phyloP scores from a whole-genome alignment of 164 flowering plant species.

The Vitis cinerea region DNA sequence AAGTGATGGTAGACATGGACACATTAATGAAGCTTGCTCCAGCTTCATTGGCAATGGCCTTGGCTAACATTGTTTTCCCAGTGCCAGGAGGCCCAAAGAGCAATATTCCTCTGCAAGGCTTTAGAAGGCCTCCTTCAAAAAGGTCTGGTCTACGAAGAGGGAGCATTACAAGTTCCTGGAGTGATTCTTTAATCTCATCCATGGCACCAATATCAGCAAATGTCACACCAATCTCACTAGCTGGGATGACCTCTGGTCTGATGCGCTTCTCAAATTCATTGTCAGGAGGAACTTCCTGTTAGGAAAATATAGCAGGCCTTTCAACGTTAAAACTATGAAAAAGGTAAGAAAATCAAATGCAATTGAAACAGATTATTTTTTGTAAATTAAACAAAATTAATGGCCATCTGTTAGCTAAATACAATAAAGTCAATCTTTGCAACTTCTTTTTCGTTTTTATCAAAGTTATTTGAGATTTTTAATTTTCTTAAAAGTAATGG shows the following conservation, averaged over 20 bases:
- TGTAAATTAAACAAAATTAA: too few relatives aligned
- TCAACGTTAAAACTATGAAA: background rate
- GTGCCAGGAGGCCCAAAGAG: conserved; percentile 98
- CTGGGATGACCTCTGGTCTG: conserved; percentile 92
- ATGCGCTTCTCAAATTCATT: conserved; percentile 96
- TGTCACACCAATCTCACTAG: conserved; percentile 76
- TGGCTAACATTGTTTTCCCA: conserved; percentile 97
- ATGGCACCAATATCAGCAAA: conserved; percentile 92
- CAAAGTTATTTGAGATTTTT: too few relatives aligned
- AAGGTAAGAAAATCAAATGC: background rate
- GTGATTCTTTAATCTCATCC: conserved; percentile 88
- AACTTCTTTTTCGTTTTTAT: too few relatives aligned
- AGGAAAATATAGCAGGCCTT: background rate
- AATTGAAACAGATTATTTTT: too few relatives aligned
- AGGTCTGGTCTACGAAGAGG: conserved; percentile 97
- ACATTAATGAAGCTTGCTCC: conserved; percentile 98
- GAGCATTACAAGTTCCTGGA: conserved; percentile 95
- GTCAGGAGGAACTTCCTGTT: conserved; percentile 75
- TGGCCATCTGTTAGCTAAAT: too few relatives aligned
- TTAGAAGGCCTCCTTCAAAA: conserved; percentile 84
- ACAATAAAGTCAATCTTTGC: too few relatives aligned
- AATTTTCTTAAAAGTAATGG: too few relatives aligned
- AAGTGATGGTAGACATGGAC: conserved; percentile 95
- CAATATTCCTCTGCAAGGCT: conserved; percentile 92
- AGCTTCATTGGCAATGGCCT: conserved; percentile 96